Evolutionary conservation across 768 basidiomycete genomes (phyloP).

Genomic region (Trametes cingulata): DNA sequence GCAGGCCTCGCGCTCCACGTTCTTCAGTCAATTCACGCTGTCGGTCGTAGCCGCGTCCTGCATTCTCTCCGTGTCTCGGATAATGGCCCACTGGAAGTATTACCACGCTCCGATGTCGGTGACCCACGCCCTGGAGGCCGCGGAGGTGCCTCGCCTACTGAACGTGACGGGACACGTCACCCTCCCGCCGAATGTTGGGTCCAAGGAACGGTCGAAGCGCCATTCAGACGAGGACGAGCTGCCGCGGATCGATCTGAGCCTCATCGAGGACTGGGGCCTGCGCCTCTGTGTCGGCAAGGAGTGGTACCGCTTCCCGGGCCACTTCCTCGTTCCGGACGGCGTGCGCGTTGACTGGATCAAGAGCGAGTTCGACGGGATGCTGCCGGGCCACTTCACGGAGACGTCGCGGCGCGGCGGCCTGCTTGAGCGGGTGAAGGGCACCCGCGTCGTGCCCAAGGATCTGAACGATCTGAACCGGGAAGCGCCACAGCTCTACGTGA

Average conservation of each 20-base stretch:
- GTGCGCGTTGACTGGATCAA: conserved; percentile 87
- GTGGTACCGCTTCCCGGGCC: conserved; percentile 93
- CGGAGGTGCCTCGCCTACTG: conserved; percentile 81
- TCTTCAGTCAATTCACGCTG: conserved; percentile 79
- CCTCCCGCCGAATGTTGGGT: conserved; percentile 37
- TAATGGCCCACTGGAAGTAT: conserved; percentile 81
- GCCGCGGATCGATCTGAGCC: conserved; percentile 62
- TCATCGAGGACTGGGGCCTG: conserved; percentile 68
- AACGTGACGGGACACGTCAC: conserved; percentile 68
- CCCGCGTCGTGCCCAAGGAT: conserved; percentile 56
- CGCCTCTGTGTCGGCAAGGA: conserved; percentile 89
- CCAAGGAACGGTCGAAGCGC: conserved; percentile 15
- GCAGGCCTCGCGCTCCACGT: conserved; percentile 74
- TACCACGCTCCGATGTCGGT: conserved; percentile 88
- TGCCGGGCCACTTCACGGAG: conserved; percentile 80
- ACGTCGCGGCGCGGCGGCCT: conserved; percentile 33
- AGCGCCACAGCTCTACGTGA: conserved; percentile 75
- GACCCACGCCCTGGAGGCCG: conserved; percentile 66
- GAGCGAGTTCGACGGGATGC: conserved; percentile 86
- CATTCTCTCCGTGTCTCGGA: conserved; percentile 75
- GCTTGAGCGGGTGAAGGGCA: conserved; percentile 63
- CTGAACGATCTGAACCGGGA: conserved; percentile 91
- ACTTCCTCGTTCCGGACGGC: conserved; percentile 83
- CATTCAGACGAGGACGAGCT: conserved; percentile 37
- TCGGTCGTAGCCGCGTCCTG: conserved; percentile 64